Evolutionary conservation across 768 basidiomycete genomes (phyloP), one percentile per base, ranked within the genome.

Genomic region (Rhodosporidiobolus sp.): DNA sequence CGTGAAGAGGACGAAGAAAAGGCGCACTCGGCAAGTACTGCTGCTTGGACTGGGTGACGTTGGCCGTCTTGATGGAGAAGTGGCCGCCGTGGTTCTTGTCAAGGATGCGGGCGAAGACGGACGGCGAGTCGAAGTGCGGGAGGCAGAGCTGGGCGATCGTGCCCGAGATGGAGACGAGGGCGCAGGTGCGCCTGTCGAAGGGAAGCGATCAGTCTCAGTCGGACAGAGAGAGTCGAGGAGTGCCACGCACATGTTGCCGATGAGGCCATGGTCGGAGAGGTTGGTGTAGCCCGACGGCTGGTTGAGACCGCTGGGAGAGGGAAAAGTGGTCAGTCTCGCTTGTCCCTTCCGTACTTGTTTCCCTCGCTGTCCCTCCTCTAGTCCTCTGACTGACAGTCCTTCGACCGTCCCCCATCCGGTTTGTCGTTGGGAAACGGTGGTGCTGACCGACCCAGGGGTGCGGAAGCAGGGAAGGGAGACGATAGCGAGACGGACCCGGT

Each of bases 61-160:
- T 70, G 4, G 22, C 34, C 1, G 78, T 72, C 19, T 67, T 55
- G 45, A 78, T 78, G 1, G 65, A 67, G 48, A 75, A 79, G 52
- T 78, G 76, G 4, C 78, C 78, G 17, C 78, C 78, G 30, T 75
- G 74, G 60, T 79, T 67, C 70, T 77, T 77, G 72, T 79, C 78
- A 19, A 79, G 66, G 54, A 79, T 74, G 20, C 78, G 63, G 1
- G 77, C 76, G 24, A 76, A 76, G 50, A 74, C 61, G 10, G 61
- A 68, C 22, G 73, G 75, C 16, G 69, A 70, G 60, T 76, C 75
- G 53, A 76, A 76, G 68, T 76, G 69, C 35, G 75, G 75, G 12
- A 68, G 65, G 64, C 75, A 76, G 22, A 76, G 62, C 24, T 65
- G 63, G 3, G 75, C 62, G 30, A 76, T 38, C 0, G 75, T 76